A percentile compares a stretch with the other conserved stretches of the same genome.
Conservation (phyloP, 176 grass and related monocot genomes). For the Typha latifolia region DNA sequence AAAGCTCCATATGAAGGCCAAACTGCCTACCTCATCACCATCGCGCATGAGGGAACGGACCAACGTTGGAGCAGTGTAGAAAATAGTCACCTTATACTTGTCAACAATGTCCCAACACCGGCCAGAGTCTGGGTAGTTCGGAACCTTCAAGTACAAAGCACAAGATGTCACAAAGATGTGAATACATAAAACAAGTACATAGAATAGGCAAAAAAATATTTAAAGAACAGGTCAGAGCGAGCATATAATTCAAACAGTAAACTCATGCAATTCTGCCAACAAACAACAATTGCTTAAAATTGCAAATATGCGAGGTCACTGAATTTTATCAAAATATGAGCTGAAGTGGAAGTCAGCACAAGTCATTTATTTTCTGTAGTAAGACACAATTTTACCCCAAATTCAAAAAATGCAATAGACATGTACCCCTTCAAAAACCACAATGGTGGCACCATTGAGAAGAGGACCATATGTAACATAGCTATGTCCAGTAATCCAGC, state of each 20-base stretch:
- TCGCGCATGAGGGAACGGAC: constrained; percentile 93
- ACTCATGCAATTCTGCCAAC: too few species aligned
- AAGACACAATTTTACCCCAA: not conserved
- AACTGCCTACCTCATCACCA: constrained; percentile 47
- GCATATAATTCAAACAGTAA: not conserved
- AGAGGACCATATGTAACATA: constrained; percentile 97
- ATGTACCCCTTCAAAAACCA: constrained; percentile 93
- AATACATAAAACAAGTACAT: not conserved
- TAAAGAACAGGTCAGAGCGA: not conserved
- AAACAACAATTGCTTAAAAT: not conserved
- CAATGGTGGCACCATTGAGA: constrained; percentile 77
- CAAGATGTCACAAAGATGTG: not conserved
- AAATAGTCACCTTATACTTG: constrained; percentile 89
- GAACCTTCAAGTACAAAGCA: constrained; percentile 46
- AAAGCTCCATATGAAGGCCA: not conserved
- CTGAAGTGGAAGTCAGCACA: not conserved
- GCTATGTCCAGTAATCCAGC: constrained; percentile 98
- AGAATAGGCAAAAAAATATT: not conserved
- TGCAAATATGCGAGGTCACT: not conserved
- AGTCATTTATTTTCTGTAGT: not conserved
- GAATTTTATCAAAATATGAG: not conserved
- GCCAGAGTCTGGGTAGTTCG: constrained; percentile 83
- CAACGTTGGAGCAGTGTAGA: constrained; percentile 98
- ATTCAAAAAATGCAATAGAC: not conserved
- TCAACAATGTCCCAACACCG: constrained; percentile 95